Percentiles rank a stretch among this genome's conserved stretches.
Evolutionary conservation across 139 green algal genomes (phyloP).

Genomic region (Chlamydomonas sp.): DNA sequence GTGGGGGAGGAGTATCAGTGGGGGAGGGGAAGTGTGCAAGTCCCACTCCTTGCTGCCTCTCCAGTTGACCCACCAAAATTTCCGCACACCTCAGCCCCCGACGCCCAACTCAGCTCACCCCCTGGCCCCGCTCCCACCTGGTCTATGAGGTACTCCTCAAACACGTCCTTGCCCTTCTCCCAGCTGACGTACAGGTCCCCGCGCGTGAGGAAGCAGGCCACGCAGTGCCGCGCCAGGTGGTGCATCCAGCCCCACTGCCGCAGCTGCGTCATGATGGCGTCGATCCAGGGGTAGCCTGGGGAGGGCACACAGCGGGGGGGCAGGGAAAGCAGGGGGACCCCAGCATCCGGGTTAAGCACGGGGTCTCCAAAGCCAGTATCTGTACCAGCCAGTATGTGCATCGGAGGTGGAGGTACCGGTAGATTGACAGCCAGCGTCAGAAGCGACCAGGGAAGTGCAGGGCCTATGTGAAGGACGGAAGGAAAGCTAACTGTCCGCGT

Average conservation of each 20-base stretch:
- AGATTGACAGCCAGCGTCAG: too few relatives aligned
- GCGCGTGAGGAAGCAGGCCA: constrained; percentile 97
- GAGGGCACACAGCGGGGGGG: neutral
- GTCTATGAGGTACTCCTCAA: constrained; percentile 93
- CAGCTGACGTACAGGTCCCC: constrained; percentile 90
- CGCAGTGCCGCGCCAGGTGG: constrained; percentile 90
- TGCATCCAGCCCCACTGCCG: constrained; percentile 91
- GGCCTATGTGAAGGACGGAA: too few relatives aligned
- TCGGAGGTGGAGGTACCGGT: too few relatives aligned
- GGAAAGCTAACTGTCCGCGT: too few relatives aligned
- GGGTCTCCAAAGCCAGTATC: too few relatives aligned
- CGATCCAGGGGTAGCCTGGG: constrained; percentile 86
- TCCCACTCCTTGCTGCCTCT: too few relatives aligned
- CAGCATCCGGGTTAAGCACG: neutral
- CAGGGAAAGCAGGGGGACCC: neutral
- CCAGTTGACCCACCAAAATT: too few relatives aligned
- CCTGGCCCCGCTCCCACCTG: constrained; percentile 20
- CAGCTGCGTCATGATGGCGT: constrained; percentile 94
- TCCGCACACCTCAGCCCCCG: neutral
- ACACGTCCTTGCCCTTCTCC: constrained; percentile 88
- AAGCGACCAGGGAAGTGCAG: too few relatives aligned
- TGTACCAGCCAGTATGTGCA: too few relatives aligned
- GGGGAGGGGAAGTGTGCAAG: too few relatives aligned
- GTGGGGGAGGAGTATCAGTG: too few relatives aligned
- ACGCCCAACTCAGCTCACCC: neutral